These are phyloP conservation scores for Colletotrichum gloeosporioides DNA, from an alignment of 2,329 filamentous ascomycete genomes.

Conservation along the genomic window DNA sequence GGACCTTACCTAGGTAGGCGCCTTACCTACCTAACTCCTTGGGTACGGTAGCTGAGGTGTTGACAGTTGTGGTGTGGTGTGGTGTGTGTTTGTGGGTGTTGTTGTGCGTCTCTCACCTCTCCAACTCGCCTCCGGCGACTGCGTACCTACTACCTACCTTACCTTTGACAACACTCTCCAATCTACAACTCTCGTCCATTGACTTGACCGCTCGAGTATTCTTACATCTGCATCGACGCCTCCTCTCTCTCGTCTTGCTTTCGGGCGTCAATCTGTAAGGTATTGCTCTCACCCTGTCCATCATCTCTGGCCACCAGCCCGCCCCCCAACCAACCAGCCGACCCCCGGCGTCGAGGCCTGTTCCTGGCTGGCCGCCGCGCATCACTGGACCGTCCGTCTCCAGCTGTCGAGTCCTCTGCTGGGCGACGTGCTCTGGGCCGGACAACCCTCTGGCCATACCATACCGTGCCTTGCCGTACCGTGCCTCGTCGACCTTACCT, in stretches of 20 bases:
- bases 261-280: neutral
- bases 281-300: neutral
- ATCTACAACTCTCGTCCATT: neutral
- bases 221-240: neutral
- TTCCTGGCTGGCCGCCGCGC: constrained; percentile 15
- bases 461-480: neutral
- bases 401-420: constrained; percentile 11
- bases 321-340: neutral
- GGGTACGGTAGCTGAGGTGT: neutral
- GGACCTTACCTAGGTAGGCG: neutral
- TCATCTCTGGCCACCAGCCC: neutral
- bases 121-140: neutral
- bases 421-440: neutral
- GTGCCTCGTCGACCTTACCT: neutral
- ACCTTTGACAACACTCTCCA: neutral
- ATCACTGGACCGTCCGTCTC: constrained; percentile 18
- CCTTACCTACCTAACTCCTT: neutral
- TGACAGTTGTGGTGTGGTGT: neutral
- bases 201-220: neutral
- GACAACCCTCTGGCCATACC: constrained; percentile 13
- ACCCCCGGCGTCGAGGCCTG: constrained; percentile 9
- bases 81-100: neutral
- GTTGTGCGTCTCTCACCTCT: neutral
- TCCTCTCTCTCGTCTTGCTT: neutral
- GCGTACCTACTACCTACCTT: neutral